Evolutionary conservation across 345 rosid species (phyloP).

Genomic region (Mangifera indica): DNA sequence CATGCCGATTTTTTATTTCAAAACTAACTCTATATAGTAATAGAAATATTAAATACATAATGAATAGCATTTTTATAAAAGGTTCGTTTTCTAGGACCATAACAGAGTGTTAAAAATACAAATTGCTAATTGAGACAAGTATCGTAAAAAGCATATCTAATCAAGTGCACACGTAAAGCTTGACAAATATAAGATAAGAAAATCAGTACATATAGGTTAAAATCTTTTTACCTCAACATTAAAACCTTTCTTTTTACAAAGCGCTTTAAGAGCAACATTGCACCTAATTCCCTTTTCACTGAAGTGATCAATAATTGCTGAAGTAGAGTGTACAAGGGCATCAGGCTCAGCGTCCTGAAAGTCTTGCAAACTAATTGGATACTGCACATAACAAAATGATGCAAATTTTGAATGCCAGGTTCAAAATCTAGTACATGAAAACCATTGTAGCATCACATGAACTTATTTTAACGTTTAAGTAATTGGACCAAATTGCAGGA

Average conservation of each 20-base stretch:
- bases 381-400: slow-evolving; percentile 47
- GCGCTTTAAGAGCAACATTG: slow-evolving; percentile 70
- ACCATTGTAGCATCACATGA: too few species aligned
- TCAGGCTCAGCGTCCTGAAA: slow-evolving; percentile 96
- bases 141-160: not conserved
- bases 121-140: not conserved
- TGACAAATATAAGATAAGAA: not conserved
- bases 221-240: slow-evolving; percentile 56
- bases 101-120: not conserved
- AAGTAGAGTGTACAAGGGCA: slow-evolving; percentile 61
- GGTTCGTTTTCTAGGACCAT: not conserved
- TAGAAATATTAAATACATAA: not conserved
- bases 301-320: slow-evolving; percentile 66
- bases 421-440: not conserved
- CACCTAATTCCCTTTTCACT: slow-evolving; percentile 57
- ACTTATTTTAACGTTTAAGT: too few species aligned
- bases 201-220: not conserved
- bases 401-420: slow-evolving; percentile 11
- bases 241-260: slow-evolving; percentile 89
- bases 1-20: too few species aligned
- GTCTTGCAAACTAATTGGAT: slow-evolving; percentile 60
- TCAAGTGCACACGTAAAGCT: not conserved
- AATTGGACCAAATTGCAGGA: not conserved
- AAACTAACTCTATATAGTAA: too few species aligned
- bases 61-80: not conserved